These are phyloP conservation scores for Corymbia maculata DNA, from an alignment of 345 rosid genomes.

Conservation along the genomic window DNA sequence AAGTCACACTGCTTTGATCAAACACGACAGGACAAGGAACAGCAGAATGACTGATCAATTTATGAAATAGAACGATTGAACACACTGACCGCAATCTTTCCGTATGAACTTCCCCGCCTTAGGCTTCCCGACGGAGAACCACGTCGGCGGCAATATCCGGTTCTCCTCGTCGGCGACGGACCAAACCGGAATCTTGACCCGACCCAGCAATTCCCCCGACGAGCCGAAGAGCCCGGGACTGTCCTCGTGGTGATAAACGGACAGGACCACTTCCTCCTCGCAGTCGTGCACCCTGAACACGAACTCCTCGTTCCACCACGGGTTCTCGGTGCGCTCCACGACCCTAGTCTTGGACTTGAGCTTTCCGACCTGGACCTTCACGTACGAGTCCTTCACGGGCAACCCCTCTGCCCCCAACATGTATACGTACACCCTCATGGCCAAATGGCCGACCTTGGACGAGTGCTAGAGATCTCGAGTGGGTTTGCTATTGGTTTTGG, in stretches of 20 bases:
- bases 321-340: slow-evolving; percentile 20
- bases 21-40: not conserved
- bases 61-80: not conserved
- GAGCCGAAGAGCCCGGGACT: slow-evolving; percentile 27
- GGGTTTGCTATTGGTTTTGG: not conserved
- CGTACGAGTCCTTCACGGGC: slow-evolving; percentile 40
- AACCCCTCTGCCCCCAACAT: slow-evolving; percentile 63
- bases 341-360: slow-evolving; percentile 54
- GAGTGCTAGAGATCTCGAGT: not conserved
- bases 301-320: slow-evolving; percentile 83
- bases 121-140: slow-evolving; percentile 51
- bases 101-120: slow-evolving; percentile 32
- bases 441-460: not conserved
- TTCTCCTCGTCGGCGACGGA: slow-evolving; percentile 34
- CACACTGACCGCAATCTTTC: slow-evolving; percentile 47
- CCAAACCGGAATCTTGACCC: slow-evolving; percentile 42
- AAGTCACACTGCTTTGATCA: not conserved
- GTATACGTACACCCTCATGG: slow-evolving; percentile 71
- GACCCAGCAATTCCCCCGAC: slow-evolving; percentile 40
- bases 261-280: slow-evolving; percentile 39
- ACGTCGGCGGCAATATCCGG: slow-evolving; percentile 67
- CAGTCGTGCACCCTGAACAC: slow-evolving; percentile 30
- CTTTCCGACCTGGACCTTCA: slow-evolving; percentile 56
- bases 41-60: not conserved
- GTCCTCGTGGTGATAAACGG: slow-evolving; percentile 29